phyloP scores from a whole-genome alignment of 345 rosid species.

The Salix arbutifolia region DNA sequence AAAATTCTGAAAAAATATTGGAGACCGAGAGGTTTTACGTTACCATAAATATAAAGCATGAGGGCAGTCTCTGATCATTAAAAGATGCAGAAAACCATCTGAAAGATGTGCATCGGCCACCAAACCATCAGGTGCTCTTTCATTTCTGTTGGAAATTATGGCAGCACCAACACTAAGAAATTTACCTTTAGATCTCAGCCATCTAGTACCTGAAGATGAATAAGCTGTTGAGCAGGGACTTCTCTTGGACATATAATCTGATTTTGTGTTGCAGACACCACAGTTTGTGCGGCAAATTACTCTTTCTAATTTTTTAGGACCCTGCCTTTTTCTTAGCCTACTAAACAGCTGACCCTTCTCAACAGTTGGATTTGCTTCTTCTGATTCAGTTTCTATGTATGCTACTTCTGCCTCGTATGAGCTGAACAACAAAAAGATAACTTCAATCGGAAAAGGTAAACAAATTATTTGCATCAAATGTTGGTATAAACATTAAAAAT shows the following conservation, averaged over 20 bases:
- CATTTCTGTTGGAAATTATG: slow-evolving; percentile 78
- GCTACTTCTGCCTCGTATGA: slow-evolving; percentile 86
- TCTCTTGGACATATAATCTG: slow-evolving; percentile 19
- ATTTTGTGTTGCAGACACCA: slow-evolving; percentile 46
- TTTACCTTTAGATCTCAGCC: slow-evolving; percentile 62
- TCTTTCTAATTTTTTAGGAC: slow-evolving; percentile 50
- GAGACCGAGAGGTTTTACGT: slow-evolving; percentile 5
- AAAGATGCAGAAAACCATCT: slow-evolving; percentile 88
- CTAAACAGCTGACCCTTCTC: slow-evolving; percentile 27
- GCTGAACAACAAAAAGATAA: slow-evolving; percentile 30
- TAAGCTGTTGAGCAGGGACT: slow-evolving; percentile 23
- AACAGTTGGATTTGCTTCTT: slow-evolving; percentile 23
- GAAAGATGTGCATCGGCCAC: slow-evolving; percentile 96
- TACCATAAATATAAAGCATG: slow-evolving; percentile 81
- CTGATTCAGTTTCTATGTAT: slow-evolving; percentile 56
- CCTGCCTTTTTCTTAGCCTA: slow-evolving; percentile 32
- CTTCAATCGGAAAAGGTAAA: neutral
- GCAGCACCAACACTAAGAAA: slow-evolving; percentile 92
- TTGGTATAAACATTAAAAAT: neutral
- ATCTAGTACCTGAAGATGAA: slow-evolving; percentile 37
- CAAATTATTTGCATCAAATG: neutral
- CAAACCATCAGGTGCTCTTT: slow-evolving; percentile 91
- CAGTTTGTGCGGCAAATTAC: slow-evolving; percentile 66
- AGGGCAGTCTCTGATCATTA: slow-evolving; percentile 80
- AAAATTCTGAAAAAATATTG: neutral